Base-by-base conservation (phyloP, 495 filamentous ascomycete species). In the Hyaloscypha finlandica region DNA sequence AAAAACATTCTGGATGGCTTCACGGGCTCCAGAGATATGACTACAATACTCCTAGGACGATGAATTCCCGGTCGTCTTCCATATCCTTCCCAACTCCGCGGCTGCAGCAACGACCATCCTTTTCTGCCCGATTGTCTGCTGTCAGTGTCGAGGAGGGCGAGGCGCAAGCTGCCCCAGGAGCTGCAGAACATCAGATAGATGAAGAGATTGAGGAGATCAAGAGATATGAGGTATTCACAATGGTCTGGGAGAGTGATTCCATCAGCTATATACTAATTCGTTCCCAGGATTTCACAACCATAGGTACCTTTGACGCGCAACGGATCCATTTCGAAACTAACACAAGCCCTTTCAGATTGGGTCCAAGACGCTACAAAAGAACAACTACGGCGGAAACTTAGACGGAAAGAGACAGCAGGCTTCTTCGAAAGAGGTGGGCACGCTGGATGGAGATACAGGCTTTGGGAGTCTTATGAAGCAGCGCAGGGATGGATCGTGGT, bases 401-500 rank as follows among this genome's bases (percentile, higher is more conserved):
- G 88, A 74, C 84, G 89, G 73, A 88, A 86, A 80, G 88, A 89
- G 69, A 86, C 87, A 19, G 89, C 86, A 22, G 89, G 91, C 3
- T 90, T 91, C 71, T 93, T 91, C 79, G 88, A 91, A 67, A 81
- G 87, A 63, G 85, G 89, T 61, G 90, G 90, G 30, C 81, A 83
- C 33, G 79, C 86, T 66, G 91, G 92, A 57, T 98, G 93, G 94
- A 84, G 92, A 77, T 84, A 90, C 63, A 92, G 89, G 75, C 77
- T 97, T 53, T 84, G 85, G 78, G 92, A 97, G 74, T 90, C 91
- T 20, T 98, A 97, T 78, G 94, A 97, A 74, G 96, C 95, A 11
- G 96, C 92, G 8, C 96, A 98, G 79, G 94, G 93, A 8, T 99
- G 95, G 95, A 94, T 99, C 55, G 96, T 99, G 53, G 91, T 99